phyloP scores from a whole-genome alignment of 768 basidiomycete species.

The Hebeloma cylindrosporum region DNA sequence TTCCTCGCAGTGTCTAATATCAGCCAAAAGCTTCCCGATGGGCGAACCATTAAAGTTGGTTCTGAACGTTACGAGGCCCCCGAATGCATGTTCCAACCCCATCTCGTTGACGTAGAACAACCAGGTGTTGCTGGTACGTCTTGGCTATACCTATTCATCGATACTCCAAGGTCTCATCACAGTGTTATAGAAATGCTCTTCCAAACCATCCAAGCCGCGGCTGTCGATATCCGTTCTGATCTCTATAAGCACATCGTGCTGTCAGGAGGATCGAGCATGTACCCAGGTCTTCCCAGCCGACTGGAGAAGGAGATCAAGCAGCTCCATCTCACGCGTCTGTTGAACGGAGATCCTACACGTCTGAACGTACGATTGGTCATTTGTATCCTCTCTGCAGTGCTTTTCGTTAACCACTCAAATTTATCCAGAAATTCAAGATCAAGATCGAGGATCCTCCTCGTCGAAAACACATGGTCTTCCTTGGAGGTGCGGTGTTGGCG shows the following conservation, averaged over 20 bases:
- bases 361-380: constrained; percentile 66
- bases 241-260: constrained; percentile 98
- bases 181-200: constrained; percentile 81
- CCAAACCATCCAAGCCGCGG: constrained; percentile 90
- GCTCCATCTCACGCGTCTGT: constrained; percentile 89
- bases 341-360: constrained; percentile 78
- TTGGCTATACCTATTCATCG: neutral
- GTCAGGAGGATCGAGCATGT: constrained; percentile 98
- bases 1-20: neutral
- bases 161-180: neutral
- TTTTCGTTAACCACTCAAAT: neutral
- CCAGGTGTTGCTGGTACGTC: constrained; percentile 85
- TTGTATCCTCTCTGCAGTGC: neutral
- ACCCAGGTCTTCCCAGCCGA: constrained; percentile 94
- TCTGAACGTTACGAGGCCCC: constrained; percentile 98
- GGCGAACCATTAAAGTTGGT: constrained; percentile 94
- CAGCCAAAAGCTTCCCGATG: constrained; percentile 78
- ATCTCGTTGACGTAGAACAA: constrained; percentile 95
- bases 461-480: constrained; percentile 99
- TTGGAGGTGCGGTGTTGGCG: constrained; percentile 96
- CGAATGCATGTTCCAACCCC: constrained; percentile 99
- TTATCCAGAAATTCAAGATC: constrained; percentile 94
- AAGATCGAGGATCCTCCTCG: constrained; percentile 97
- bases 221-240: constrained; percentile 86
- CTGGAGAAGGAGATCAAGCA: constrained; percentile 99